Percentiles rank a stretch among this genome's conserved stretches.
Conservation (phyloP, 2,329 filamentous ascomycete genomes). For the Fusarium albidum region DNA sequence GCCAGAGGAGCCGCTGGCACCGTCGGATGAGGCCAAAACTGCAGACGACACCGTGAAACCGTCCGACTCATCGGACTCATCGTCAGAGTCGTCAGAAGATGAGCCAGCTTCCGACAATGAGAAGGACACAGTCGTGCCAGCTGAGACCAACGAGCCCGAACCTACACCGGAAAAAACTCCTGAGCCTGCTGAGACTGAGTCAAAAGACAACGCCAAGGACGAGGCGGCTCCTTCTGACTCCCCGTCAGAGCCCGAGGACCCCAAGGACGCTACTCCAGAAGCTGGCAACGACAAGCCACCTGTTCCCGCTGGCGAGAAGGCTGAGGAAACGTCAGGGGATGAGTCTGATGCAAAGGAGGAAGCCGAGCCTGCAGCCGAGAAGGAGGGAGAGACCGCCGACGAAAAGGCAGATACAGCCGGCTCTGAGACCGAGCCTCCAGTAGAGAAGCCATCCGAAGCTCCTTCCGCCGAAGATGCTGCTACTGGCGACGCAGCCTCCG, state of each 20-base stretch:
- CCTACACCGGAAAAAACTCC: slow-evolving; percentile 3
- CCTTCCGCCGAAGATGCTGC: neutral
- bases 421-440: slow-evolving; percentile 1
- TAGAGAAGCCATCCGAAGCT: slow-evolving; percentile 7
- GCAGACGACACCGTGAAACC: slow-evolving; percentile 1
- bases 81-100: slow-evolving; percentile 2
- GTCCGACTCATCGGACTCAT: slow-evolving; percentile 11
- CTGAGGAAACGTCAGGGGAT: neutral
- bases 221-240: slow-evolving; percentile 12
- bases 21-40: neutral
- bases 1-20: neutral
- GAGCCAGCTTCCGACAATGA: slow-evolving; percentile 3
- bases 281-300: too few relatives aligned
- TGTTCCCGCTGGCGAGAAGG: slow-evolving; percentile 5
- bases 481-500: neutral
- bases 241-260: neutral
- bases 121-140: neutral
- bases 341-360: neutral
- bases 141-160: neutral
- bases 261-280: neutral
- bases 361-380: slow-evolving; percentile 1
- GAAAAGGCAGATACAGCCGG: slow-evolving; percentile 5
- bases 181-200: slow-evolving; percentile 1
- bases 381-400: neutral
- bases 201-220: slow-evolving; percentile 8